These are phyloP conservation scores for Takakia lepidozioides DNA, from an alignment of 225 moss, liverwort and hornwort genomes.

Conservation along the genomic window DNA sequence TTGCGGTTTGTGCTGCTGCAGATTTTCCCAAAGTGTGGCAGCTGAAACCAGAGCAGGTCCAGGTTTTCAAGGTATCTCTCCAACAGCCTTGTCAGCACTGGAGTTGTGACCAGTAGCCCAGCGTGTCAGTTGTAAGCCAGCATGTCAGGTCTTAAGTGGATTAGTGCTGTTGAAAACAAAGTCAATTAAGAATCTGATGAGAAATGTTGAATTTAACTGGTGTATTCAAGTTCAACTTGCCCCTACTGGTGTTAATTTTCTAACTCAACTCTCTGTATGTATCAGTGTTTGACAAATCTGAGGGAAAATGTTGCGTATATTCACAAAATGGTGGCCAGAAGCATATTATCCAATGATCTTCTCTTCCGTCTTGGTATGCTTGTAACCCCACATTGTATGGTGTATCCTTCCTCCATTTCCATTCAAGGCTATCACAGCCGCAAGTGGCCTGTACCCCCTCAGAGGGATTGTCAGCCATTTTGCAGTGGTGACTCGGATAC, in stretches of 20 bases:
- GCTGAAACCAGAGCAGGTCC: conserved; percentile 2
- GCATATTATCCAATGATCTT: not conserved
- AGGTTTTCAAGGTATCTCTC: conserved; percentile 5
- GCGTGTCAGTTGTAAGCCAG: not conserved
- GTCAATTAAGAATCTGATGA: too few relatives aligned
- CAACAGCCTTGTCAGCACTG: not conserved
- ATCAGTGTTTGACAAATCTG: conserved; percentile 2
- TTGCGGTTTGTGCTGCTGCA: not conserved
- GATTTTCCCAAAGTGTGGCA: conserved; percentile 7
- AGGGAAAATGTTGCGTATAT: conserved; percentile 2
- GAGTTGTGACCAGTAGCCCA: not conserved
- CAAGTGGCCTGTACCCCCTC: too few relatives aligned
- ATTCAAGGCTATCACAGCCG: too few relatives aligned
- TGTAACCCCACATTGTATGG: too few relatives aligned
- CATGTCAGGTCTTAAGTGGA: too few relatives aligned
- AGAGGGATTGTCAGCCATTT: too few relatives aligned
- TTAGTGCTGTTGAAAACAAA: too few relatives aligned
- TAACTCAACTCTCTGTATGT: not conserved
- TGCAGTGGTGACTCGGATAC: too few relatives aligned
- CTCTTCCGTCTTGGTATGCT: conserved; percentile 7
- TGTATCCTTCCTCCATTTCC: too few relatives aligned
- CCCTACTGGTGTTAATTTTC: not conserved
- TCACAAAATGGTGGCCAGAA: not conserved
- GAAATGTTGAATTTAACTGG: not conserved
- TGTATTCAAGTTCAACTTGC: not conserved